A percentile compares a stretch with the other conserved stretches of the same genome.
Evolutionary conservation across 768 basidiomycete genomes (phyloP).

Genomic region (Mycena metata): DNA sequence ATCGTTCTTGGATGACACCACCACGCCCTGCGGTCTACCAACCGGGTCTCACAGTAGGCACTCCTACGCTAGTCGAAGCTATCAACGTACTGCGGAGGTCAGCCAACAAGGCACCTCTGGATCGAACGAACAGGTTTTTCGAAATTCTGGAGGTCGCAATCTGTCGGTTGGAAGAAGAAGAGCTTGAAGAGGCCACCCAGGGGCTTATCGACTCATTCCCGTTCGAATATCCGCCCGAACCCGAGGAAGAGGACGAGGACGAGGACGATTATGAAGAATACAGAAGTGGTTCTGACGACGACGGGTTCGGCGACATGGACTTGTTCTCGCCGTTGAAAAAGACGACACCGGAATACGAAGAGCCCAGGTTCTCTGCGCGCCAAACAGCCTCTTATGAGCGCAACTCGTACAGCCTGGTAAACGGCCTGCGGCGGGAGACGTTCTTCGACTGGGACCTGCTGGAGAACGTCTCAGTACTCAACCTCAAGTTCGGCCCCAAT

Average conservation of each 20-base stretch:
- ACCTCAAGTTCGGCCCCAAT: slow-evolving; percentile 22
- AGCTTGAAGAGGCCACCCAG: slow-evolving; percentile 11
- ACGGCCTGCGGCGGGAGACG: slow-evolving; percentile 5
- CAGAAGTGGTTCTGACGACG: slow-evolving; percentile 25
- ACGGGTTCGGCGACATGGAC: slow-evolving; percentile 23
- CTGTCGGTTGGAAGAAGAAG: slow-evolving; percentile 5
- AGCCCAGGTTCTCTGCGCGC: slow-evolving; percentile 19
- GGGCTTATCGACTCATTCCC: not conserved
- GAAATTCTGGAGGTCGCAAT: slow-evolving; percentile 6
- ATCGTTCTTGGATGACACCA: not conserved
- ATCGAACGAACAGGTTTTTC: slow-evolving; percentile 9
- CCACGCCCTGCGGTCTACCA: not conserved
- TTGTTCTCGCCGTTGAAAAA: slow-evolving; percentile 24
- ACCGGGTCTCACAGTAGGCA: not conserved
- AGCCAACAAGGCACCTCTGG: slow-evolving; percentile 10
- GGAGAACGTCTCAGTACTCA: slow-evolving; percentile 17
- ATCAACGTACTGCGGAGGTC: slow-evolving; percentile 21
- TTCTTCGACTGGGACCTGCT: slow-evolving; percentile 21
- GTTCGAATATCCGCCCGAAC: not conserved
- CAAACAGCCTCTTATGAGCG: slow-evolving; percentile 17
- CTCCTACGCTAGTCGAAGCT: slow-evolving; percentile 11
- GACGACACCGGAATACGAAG: slow-evolving; percentile 7
- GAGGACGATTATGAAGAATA: not conserved
- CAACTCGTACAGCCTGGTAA: slow-evolving; percentile 16
- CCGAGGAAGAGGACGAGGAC: not conserved